Evolutionary conservation across 2,329 filamentous ascomycete genomes (phyloP), one percentile per base, ranked within the genome.

Genomic region (Kalaharituber pfeilii): DNA sequence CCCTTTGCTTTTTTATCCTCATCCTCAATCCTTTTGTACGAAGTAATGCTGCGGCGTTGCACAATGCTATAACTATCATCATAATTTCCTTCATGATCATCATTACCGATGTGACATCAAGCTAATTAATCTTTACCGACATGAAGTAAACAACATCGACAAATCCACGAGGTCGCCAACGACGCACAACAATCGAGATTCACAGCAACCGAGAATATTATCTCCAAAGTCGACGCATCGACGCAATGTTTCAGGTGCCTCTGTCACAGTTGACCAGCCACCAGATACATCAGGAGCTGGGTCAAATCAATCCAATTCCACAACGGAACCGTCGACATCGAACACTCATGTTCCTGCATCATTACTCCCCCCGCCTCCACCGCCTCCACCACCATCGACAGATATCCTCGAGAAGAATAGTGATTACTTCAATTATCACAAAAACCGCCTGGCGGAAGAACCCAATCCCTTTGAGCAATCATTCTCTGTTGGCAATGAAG

Each of bases 381-480:
- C 53, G 47, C 56, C 57, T 50, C 55, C 53, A 39, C 50, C 22
- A 7, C 22, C 50, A 30, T 15, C 28, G 50, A 11, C 39, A 54
- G 55, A 50, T 11, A 22, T 55, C 13, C 70, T 72, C 49, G 71
- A 70, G 49, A 68, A 68, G 53, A 58, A 55, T 18, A 73, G 75
- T 62, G 75, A 76, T 64, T 75, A 76, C 65, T 71, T 70, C 24
- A 47, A 47, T 60, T 69, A 61, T 54, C 64, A 64, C 28, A 65
- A 59, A n/a, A 71, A 68, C 56, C 70, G 73, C 57, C 71, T 87
- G 66, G 81, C 78, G 63, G 77, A 84, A 67, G 91, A 96, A 72
- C 87, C 87, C 57, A 96, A 98, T 69, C 89, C 91, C 7, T 96
- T 98, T 65, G 91, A 96, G 68, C 86, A 91, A 69, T 95, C 89